Evolutionary conservation across 2,329 filamentous ascomycete species (phyloP).

Genomic region (Aspergillus quadricinctus): DNA sequence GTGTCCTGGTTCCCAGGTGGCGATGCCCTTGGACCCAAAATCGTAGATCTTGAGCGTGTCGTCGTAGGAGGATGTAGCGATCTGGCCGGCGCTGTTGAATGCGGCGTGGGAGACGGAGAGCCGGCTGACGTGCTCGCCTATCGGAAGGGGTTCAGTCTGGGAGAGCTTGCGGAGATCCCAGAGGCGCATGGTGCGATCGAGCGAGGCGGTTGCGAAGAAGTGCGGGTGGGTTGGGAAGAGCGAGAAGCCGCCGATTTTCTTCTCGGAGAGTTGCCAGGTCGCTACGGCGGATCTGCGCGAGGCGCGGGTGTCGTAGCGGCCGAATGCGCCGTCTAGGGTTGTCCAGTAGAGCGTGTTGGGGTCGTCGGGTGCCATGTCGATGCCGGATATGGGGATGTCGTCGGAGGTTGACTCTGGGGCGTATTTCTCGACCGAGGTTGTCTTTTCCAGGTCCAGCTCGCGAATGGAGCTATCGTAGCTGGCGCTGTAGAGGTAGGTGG

Average conservation of each 20-base stretch:
- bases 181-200: conserved; percentile 83
- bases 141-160: conserved; percentile 58
- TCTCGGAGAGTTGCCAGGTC: conserved; percentile 73
- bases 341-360: conserved; percentile 79
- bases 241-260: conserved; percentile 94
- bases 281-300: conserved; percentile 53
- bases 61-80: conserved; percentile 92
- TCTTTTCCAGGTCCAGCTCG: conserved; percentile 76
- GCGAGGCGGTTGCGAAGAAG: conserved; percentile 79
- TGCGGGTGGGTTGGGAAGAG: conserved; percentile 76
- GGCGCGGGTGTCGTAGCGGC: conserved; percentile 72
- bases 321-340: conserved; percentile 75
- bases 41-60: conserved; percentile 92
- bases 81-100: conserved; percentile 77
- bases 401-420: conserved; percentile 65
- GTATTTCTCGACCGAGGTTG: conserved; percentile 74
- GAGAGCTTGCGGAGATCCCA: conserved; percentile 85
- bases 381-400: conserved; percentile 75
- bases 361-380: conserved; percentile 71
- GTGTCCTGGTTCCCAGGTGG: conserved; percentile 56
- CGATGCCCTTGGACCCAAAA: conserved; percentile 56
- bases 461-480: conserved; percentile 94
- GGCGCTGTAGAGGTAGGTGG: conserved; percentile 72
- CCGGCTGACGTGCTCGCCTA: conserved; percentile 77
- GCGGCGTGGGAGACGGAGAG: conserved; percentile 89